Evolutionary conservation across 129 eudicot species (phyloP).

Genomic region (Flaveria bidentis): DNA sequence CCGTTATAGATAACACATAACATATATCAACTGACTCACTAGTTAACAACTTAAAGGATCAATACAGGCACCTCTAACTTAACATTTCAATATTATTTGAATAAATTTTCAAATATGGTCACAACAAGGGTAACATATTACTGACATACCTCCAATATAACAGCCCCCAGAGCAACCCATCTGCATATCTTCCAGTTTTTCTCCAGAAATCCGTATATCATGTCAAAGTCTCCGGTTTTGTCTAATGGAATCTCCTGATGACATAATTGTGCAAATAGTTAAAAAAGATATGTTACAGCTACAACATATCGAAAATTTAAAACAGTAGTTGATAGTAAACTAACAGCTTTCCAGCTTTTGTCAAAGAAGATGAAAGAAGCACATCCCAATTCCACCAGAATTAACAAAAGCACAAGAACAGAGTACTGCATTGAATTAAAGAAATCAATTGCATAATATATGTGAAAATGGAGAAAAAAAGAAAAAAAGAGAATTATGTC

Average conservation of each 20-base stretch:
- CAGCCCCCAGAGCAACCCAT: constrained; percentile 93
- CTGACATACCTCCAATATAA: constrained; percentile 61
- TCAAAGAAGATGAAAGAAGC: constrained; percentile 85
- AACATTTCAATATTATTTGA: not conserved
- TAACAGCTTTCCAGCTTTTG: constrained; percentile 80
- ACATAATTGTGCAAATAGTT: constrained; percentile 29
- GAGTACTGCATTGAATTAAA: constrained; percentile 68
- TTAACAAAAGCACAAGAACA: constrained; percentile 64
- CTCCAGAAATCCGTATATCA: constrained; percentile 66
- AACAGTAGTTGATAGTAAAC: constrained; percentile 21
- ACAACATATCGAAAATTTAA: not conserved
- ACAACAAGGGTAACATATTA: not conserved
- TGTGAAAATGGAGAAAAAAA: not conserved
- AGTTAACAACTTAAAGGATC: not conserved
- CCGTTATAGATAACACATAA: not conserved
- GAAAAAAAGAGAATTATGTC: not conserved
- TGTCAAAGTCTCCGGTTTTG: constrained; percentile 75
- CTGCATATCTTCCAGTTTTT: constrained; percentile 72
- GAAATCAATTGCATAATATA: constrained; percentile 35
- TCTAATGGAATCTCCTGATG: constrained; percentile 78
- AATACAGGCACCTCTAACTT: not conserved
- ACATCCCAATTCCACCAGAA: constrained; percentile 65
- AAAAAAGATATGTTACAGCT: not conserved
- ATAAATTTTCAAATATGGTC: not conserved
- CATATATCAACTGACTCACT: not conserved